Evolutionary conservation across 1,284 basidiomycete genomes (phyloP).

Genomic region (Irpex rosettiformis): DNA sequence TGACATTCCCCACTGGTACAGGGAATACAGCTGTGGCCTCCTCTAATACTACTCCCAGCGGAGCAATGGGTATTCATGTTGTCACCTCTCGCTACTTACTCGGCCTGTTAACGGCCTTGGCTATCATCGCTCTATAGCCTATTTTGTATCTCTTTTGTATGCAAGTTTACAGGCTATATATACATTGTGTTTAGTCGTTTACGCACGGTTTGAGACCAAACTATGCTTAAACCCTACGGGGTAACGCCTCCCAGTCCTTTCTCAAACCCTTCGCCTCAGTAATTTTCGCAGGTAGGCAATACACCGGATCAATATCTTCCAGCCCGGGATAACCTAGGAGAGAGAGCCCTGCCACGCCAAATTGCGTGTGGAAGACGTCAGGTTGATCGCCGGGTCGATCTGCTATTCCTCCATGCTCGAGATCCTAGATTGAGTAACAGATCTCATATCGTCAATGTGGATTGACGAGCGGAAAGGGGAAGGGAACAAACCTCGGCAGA

Average conservation of each 20-base stretch:
- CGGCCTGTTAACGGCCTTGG: not conserved
- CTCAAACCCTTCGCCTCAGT: constrained; percentile 68
- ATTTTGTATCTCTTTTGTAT: not conserved
- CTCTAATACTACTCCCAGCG: not conserved
- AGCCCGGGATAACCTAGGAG: constrained; percentile 87
- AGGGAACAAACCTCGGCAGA: constrained; percentile 69
- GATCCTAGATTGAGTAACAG: constrained; percentile 53
- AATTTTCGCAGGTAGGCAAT: constrained; percentile 87
- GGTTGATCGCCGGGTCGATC: constrained; percentile 92
- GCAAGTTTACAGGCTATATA: not conserved
- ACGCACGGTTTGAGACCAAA: not conserved
- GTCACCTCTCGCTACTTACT: not conserved
- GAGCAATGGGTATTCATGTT: not conserved
- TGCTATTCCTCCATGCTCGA: constrained; percentile 89
- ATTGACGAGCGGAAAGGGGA: not conserved
- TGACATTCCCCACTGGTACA: not conserved
- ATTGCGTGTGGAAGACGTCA: constrained; percentile 95
- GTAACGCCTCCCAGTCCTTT: constrained; percentile 67
- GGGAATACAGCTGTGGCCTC: not conserved
- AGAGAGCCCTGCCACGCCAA: constrained; percentile 90
- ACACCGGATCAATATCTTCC: constrained; percentile 87
- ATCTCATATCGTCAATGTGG: not conserved
- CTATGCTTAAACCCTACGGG: constrained; percentile 22
- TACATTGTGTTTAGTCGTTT: not conserved
- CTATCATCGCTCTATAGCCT: not conserved